These are phyloP conservation scores for Cladosporium phlei DNA, from an alignment of 2,329 filamentous ascomycete genomes.

Conservation along the genomic window DNA sequence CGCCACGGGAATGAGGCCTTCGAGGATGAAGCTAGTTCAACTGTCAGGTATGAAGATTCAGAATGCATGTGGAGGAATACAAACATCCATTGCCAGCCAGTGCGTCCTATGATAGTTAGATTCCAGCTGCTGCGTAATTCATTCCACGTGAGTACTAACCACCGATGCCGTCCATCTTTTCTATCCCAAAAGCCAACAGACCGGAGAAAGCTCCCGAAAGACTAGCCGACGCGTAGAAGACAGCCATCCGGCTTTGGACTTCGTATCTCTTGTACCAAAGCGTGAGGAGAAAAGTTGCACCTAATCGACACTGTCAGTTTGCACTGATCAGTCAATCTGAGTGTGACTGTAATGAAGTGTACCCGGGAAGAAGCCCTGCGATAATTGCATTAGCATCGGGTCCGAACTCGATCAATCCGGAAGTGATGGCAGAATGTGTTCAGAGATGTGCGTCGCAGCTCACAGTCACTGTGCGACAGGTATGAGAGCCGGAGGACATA, in stretches of 20 bases:
- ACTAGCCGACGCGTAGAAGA: slow-evolving; percentile 34
- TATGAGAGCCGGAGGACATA: neutral
- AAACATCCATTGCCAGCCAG: slow-evolving; percentile 28
- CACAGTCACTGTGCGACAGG: too few species aligned
- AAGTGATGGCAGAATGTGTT: too few species aligned
- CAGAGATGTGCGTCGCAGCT: too few species aligned
- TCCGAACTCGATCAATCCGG: too few species aligned
- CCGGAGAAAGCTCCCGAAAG: slow-evolving; percentile 51
- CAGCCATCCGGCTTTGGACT: slow-evolving; percentile 41
- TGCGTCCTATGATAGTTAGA: neutral
- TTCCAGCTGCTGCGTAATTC: neutral
- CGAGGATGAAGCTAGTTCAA: slow-evolving; percentile 7
- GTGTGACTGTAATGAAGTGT: too few species aligned
- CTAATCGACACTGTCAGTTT: slow-evolving; percentile 12
- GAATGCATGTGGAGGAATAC: slow-evolving; percentile 33
- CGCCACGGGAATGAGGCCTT: slow-evolving; percentile 31
- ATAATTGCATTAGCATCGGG: too few species aligned
- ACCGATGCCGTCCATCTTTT: slow-evolving; percentile 31
- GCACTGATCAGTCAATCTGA: too few species aligned
- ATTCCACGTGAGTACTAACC: neutral
- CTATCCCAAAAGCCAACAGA: slow-evolving; percentile 43
- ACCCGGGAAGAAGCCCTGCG: slow-evolving; percentile 19
- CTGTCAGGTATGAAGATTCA: slow-evolving; percentile 20
- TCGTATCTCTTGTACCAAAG: slow-evolving; percentile 44
- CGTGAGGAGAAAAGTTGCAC: slow-evolving; percentile 31